A percentile compares a stretch with the other conserved stretches of the same genome.
Conservation (phyloP, 805 yeast genomes). For the Wickerhamomyces ciferrii region DNA sequence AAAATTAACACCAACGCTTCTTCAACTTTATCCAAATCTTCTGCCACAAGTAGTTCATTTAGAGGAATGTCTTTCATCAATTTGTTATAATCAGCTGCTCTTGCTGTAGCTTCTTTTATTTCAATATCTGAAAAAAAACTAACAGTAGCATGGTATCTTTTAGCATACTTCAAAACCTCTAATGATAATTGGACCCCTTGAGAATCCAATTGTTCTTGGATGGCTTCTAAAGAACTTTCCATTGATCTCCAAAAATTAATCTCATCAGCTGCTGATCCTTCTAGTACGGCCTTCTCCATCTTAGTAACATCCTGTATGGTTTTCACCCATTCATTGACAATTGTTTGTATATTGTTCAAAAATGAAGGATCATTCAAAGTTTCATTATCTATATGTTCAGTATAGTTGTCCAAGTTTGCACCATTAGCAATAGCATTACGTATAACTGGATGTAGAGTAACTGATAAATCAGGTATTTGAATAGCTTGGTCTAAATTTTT, state of each 20-base stretch:
- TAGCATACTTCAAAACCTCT: slow-evolving; percentile 58
- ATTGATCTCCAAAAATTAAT: slow-evolving; percentile 73
- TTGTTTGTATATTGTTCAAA: slow-evolving; percentile 63
- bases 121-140: slow-evolving; percentile 70
- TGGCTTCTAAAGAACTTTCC: slow-evolving; percentile 51
- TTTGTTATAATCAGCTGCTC: slow-evolving; percentile 51
- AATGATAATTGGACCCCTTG: slow-evolving; percentile 53
- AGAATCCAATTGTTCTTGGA: slow-evolving; percentile 52
- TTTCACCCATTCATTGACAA: slow-evolving; percentile 71
- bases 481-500: slow-evolving; percentile 63
- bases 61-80: slow-evolving; percentile 70
- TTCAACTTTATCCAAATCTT: slow-evolving; percentile 38
- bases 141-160: slow-evolving; percentile 76
- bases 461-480: slow-evolving; percentile 58
- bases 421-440: slow-evolving; percentile 31
- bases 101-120: slow-evolving; percentile 44
- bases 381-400: slow-evolving; percentile 27
- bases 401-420: slow-evolving; percentile 21
- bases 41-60: slow-evolving; percentile 45
- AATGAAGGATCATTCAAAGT: slow-evolving; percentile 45
- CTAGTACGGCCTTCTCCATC: slow-evolving; percentile 44
- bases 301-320: slow-evolving; percentile 53
- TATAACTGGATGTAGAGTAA: slow-evolving; percentile 47
- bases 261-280: slow-evolving; percentile 61
- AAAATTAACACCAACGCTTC: slow-evolving; percentile 44